These are phyloP conservation scores for Leccinum broughii DNA, from an alignment of 768 basidiomycete genomes.

Conservation along the genomic window DNA sequence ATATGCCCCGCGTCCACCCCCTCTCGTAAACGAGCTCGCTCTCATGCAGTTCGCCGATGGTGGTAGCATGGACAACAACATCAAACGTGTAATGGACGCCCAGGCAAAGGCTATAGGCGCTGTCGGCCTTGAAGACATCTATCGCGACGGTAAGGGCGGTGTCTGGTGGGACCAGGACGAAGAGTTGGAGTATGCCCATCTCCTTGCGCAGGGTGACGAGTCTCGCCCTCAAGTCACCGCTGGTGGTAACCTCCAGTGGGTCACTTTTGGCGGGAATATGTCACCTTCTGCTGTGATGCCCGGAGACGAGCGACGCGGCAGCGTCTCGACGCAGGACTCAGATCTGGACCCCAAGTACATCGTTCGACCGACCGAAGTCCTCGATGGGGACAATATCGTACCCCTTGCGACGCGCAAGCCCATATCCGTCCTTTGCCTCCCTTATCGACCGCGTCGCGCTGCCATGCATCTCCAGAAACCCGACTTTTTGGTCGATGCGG, in stretches of 20 bases:
- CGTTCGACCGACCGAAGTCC: constrained; percentile 38
- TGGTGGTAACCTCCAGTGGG: constrained; percentile 43
- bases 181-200: constrained; percentile 64
- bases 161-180: constrained; percentile 76
- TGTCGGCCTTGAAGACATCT: constrained; percentile 47
- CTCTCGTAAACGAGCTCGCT: constrained; percentile 65
- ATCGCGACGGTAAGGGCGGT: constrained; percentile 60
- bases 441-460: constrained; percentile 34
- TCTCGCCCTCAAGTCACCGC: constrained; percentile 18
- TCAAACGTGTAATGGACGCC: constrained; percentile 52
- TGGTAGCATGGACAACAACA: constrained; percentile 55
- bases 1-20: constrained; percentile 45
- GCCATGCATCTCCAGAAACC: constrained; percentile 41
- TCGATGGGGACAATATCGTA: constrained; percentile 33
- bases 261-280: constrained; percentile 39
- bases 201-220: constrained; percentile 45
- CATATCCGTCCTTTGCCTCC: constrained; percentile 38
- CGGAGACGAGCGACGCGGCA: constrained; percentile 41
- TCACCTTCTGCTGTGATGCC: constrained; percentile 11
- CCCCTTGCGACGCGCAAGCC: constrained; percentile 34
- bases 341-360: constrained; percentile 52
- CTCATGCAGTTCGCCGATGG: constrained; percentile 72
- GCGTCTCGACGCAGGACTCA: constrained; percentile 53
- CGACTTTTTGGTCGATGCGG: constrained; percentile 35
- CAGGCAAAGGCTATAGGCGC: constrained; percentile 49